Evolutionary conservation across 345 rosid species (phyloP), one percentile per base, ranked within the genome.

Genomic region (Ceriops tagal): DNA sequence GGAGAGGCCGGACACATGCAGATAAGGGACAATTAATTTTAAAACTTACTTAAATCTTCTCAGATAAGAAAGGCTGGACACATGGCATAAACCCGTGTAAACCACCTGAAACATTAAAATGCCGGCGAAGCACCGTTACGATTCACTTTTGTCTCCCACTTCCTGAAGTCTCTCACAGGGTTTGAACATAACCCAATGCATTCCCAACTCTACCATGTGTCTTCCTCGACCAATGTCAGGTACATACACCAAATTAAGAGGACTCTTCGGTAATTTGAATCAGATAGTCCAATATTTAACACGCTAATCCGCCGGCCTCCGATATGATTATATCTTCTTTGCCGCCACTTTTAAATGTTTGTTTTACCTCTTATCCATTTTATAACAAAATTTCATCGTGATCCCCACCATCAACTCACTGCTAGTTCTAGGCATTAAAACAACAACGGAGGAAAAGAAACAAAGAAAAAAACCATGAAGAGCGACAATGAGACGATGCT

Each of bases 321-420:
- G 66, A 21, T 55, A 22, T 10, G 16, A 21, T 22, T 49, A 57
- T 62, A 63, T 82, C 83, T 66, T 67, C 53, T 56, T 78, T 80
- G 86, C 85, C 85, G 86, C 86, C 87, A 80, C 43, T 73, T 85
- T 80, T 76, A 75, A 85, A 79, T 56, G 66, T 79, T 81, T 75
- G 83, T 78, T 83, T 74, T 74, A 71, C 72, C 61, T 59, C 71
- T 73, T 59, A 77, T 72, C 83, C 61, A 18, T 69, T 75, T 74
- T 62, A 37, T 37, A 66, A 37, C 49, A 78, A 64, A 71, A 24
- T 32, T 39, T 35, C 37, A 28, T 61, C 65, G 18, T 31, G 15
- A 56, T 46, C 63, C 31, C 49, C 22, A 13, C n/a, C 32, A 8
- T n/a, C 62, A 51, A 20, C 52, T 2, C 21, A 6, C 21, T 34